A percentile compares a stretch with the other conserved stretches of the same genome.
Evolutionary conservation across 2,329 filamentous ascomycete genomes (phyloP).

Genomic region (Didymella pinodella): DNA sequence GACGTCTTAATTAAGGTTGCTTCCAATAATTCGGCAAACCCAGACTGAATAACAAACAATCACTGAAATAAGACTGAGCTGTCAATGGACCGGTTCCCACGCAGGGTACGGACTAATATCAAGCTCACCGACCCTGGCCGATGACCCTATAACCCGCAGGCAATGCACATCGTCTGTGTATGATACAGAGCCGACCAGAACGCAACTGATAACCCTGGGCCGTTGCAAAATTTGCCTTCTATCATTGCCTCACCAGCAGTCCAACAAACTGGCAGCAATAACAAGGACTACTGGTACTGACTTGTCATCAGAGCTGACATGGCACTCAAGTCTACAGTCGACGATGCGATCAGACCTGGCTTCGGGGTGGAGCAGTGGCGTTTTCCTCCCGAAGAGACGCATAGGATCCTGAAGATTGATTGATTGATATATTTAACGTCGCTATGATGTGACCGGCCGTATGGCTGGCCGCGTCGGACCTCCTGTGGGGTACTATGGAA

Average conservation of each 20-base stretch:
- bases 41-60: not conserved
- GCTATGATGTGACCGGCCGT: too few species aligned
- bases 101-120: not conserved
- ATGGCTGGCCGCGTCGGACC: too few species aligned
- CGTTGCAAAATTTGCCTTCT: not conserved
- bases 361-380: not conserved
- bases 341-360: not conserved
- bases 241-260: not conserved
- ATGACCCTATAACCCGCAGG: not conserved
- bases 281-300: not conserved
- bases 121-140: not conserved
- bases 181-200: not conserved
- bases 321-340: not conserved
- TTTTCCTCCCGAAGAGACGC: not conserved
- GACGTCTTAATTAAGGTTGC: not conserved
- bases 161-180: too few species aligned
- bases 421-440: too few species aligned
- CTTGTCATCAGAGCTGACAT: not conserved
- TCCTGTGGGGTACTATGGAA: too few species aligned
- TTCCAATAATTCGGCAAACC: not conserved
- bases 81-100: not conserved
- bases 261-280: not conserved
- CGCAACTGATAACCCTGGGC: not conserved
- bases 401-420: too few species aligned
- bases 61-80: not conserved